Evolutionary conservation across 179 eudicot species (phyloP), one percentile per base, ranked within the genome.

Genomic region (Vitellaria paradoxa): DNA sequence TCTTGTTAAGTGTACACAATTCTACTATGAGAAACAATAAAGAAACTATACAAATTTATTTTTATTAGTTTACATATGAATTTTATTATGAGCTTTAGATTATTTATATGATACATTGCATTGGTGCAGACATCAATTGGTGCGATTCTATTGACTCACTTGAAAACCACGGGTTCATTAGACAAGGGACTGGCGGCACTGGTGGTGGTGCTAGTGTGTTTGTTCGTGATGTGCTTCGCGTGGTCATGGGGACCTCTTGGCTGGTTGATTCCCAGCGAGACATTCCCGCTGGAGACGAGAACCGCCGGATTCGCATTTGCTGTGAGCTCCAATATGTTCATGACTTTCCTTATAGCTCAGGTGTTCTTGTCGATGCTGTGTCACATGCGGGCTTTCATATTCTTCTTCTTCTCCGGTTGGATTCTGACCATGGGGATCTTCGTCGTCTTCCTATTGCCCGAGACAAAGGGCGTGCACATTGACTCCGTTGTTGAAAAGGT

Each of bases 221-320:
- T 84, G 9, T 88, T 47, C 23, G 94, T 88, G 40, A 79, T 81
- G 84, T 73, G 81, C 0, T 90, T 90, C 65, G 94, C 94, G 1
- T 90, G 94, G 92, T 90, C 94, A 42, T 90, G 94, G 91, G 94
- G 94, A 0, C 94, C 94, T 0, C 55, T 88, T 10, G 94, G 94
- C 0, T 88, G 92, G 94, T 69, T 90, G 10, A 85, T 90, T 18
- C 90, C 93, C 0, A 90, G 93, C 55, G 93, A 90, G 72, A 85
- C 72, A 1, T 90, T 85, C 84, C 93, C 93, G 0, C 26, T 87
- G 13, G 89, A 90, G 72, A 85, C 89, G 0, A 77, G 91, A 60
- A 85, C 91, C 4, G 86, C 90, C 1, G 91, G 89, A 0, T 86
- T 82, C 18, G 86, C 87, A 0, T 84, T 85, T 55, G 91, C 92